These are phyloP conservation scores for Calocybe gambosa DNA, from an alignment of 1,284 basidiomycete genomes.

Conservation along the genomic window DNA sequence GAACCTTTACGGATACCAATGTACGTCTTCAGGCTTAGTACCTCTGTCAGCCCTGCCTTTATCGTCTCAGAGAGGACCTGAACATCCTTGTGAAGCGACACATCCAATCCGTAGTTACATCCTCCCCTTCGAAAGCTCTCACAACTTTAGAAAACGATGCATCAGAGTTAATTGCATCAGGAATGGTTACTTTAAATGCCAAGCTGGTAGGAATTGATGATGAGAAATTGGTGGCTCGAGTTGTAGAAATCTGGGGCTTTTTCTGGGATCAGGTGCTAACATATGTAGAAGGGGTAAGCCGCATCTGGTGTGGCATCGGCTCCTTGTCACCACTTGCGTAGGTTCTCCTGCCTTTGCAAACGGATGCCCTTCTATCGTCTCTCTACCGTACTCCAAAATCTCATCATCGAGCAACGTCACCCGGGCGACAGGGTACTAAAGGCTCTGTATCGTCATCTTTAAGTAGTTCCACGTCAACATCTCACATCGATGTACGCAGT, in stretches of 20 bases:
- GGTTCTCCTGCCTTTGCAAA: constrained; percentile 75
- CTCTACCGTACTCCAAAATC: constrained; percentile 54
- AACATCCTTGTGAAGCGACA: constrained; percentile 77
- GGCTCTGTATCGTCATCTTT: constrained; percentile 31
- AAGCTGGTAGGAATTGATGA: constrained; percentile 74
- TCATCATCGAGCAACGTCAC: constrained; percentile 53
- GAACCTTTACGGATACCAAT: constrained; percentile 85
- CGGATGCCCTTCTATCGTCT: constrained; percentile 60
- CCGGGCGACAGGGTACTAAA: constrained; percentile 44
- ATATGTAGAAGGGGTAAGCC: constrained; percentile 77
- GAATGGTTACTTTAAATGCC: constrained; percentile 88
- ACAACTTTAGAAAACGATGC: constrained; percentile 73
- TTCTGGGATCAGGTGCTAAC: constrained; percentile 93
- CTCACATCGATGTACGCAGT: constrained; percentile 71
- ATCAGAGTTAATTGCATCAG: constrained; percentile 75
- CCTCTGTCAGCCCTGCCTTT: constrained; percentile 1
- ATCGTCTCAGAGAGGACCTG: constrained; percentile 71
- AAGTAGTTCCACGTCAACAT: constrained; percentile 24
- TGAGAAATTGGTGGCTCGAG: constrained; percentile 64
- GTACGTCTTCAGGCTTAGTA: constrained; percentile 32
- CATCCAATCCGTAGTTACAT: constrained; percentile 62
- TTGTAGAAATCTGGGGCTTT: constrained; percentile 90
- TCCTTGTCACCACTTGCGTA: constrained; percentile 21
- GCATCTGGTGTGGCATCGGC: background rate
- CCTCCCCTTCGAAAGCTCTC: constrained; percentile 59